Percentiles rank a stretch among this genome's conserved stretches.
These are phyloP conservation scores for Penstemon eatonii DNA, from an alignment of 257 asterid species.

Conservation along the genomic window DNA sequence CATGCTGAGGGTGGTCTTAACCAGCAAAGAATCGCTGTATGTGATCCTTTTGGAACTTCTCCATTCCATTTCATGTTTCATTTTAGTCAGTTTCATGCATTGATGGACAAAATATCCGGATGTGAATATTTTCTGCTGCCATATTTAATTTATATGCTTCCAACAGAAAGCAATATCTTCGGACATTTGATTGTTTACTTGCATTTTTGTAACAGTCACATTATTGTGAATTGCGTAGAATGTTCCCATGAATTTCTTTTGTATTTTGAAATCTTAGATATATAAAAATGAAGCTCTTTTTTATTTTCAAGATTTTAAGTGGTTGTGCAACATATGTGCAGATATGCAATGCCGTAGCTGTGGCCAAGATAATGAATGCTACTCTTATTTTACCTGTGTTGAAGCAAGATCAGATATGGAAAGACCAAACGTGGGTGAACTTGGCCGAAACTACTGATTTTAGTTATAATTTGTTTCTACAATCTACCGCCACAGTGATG, in stretches of 20 bases:
- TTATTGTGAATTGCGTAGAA: slow-evolving; percentile 17
- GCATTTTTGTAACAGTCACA: slow-evolving; percentile 1
- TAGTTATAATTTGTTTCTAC: slow-evolving; percentile 5
- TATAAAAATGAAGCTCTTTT: not conserved
- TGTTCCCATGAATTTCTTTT: slow-evolving; percentile 5
- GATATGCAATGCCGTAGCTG: slow-evolving; percentile 99
- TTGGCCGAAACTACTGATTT: slow-evolving; percentile 25
- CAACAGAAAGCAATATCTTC: slow-evolving; percentile 5
- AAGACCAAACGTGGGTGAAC: slow-evolving; percentile 94
- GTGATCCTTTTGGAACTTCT: slow-evolving; percentile 32
- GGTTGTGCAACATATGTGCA: slow-evolving; percentile 37
- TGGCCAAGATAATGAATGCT: slow-evolving; percentile 94
- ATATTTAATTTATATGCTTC: not conserved
- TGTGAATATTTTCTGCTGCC: not conserved
- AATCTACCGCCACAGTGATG: not conserved
- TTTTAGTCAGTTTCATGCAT: slow-evolving; percentile 18
- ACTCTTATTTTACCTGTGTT: slow-evolving; percentile 95
- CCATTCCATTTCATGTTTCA: slow-evolving; percentile 13
- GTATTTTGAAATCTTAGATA: not conserved
- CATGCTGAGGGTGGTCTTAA: slow-evolving; percentile 99
- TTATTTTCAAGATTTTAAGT: slow-evolving; percentile 5
- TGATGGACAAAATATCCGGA: slow-evolving; percentile 3
- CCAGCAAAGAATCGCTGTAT: slow-evolving; percentile 98
- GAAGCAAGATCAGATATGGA: slow-evolving; percentile 99
- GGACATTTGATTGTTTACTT: slow-evolving; percentile 8